These are phyloP conservation scores for Chytriomyces sp. DNA, from an alignment of 192 early-diverging fungal species.

Conservation along the genomic window DNA sequence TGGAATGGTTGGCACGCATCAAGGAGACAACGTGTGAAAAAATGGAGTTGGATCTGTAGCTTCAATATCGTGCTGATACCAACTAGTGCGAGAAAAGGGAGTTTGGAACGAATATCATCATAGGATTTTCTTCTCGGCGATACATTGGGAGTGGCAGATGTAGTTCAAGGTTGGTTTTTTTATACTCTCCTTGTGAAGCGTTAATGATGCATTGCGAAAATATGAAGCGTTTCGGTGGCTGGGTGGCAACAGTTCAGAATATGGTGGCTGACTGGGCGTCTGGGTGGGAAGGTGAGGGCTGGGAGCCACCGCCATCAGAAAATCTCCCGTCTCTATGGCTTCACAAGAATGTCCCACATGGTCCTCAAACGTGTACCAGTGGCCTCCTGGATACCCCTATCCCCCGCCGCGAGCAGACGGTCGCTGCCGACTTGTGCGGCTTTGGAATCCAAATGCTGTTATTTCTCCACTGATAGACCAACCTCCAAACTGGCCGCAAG, in stretches of 20 bases:
- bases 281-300: too few relatives aligned
- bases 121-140: background rate
- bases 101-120: background rate
- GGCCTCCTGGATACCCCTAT: background rate
- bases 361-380: background rate
- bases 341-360: background rate
- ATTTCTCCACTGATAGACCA: background rate
- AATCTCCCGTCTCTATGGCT: too few relatives aligned
- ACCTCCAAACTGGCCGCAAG: background rate
- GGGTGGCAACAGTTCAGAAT: too few relatives aligned
- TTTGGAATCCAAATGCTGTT: background rate
- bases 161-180: background rate
- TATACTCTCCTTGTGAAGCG: background rate
- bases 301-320: too few relatives aligned
- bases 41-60: constrained; percentile 23
- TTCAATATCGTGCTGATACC: background rate
- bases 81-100: background rate
- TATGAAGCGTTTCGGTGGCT: background rate
- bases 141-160: background rate
- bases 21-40: constrained; percentile 31
- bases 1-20: constrained; percentile 16
- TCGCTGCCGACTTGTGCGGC: background rate
- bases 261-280: too few relatives aligned
- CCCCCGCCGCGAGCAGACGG: background rate
- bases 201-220: background rate